Conservation (phyloP, 768 basidiomycete species). For the Leccinum ochraceum region DNA sequence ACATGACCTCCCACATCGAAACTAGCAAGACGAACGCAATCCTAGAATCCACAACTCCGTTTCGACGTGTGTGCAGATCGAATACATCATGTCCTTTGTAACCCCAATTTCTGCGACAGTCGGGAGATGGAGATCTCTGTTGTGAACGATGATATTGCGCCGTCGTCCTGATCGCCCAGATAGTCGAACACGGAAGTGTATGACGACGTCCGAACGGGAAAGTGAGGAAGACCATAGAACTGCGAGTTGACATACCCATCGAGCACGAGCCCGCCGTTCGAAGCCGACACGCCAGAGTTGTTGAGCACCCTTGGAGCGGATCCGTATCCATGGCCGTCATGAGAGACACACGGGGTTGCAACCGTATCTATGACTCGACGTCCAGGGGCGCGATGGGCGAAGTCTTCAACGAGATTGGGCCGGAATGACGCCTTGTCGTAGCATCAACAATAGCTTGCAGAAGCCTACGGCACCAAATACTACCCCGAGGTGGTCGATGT, state of each 20-base stretch:
- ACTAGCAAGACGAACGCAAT: slow-evolving; percentile 41
- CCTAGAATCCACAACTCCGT: not conserved
- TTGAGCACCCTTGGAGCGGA: slow-evolving; percentile 55
- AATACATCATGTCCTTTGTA: too few species aligned
- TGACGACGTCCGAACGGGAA: not conserved
- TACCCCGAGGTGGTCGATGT: slow-evolving; percentile 75
- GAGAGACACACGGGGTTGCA: slow-evolving; percentile 37
- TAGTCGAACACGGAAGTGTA: slow-evolving; percentile 29
- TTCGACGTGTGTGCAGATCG: too few species aligned
- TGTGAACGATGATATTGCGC: too few species aligned
- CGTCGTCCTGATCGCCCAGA: too few species aligned
- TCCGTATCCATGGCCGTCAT: slow-evolving; percentile 25
- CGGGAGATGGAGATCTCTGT: too few species aligned
- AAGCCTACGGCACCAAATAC: slow-evolving; percentile 73
- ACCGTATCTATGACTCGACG: slow-evolving; percentile 48
- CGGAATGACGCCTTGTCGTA: slow-evolving; percentile 58
- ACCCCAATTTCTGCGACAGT: too few species aligned
- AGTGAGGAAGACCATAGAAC: not conserved
- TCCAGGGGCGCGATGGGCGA: slow-evolving; percentile 54
- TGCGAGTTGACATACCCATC: slow-evolving; percentile 47
- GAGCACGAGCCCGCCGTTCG: slow-evolving; percentile 61
- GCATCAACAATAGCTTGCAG: slow-evolving; percentile 71
- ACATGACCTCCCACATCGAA: slow-evolving; percentile 95
- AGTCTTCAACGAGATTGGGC: slow-evolving; percentile 57
- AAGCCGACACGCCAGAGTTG: slow-evolving; percentile 79